Base-by-base conservation (phyloP, 192 early-diverging fungal species). In the Mortierella hygrophila region DNA sequence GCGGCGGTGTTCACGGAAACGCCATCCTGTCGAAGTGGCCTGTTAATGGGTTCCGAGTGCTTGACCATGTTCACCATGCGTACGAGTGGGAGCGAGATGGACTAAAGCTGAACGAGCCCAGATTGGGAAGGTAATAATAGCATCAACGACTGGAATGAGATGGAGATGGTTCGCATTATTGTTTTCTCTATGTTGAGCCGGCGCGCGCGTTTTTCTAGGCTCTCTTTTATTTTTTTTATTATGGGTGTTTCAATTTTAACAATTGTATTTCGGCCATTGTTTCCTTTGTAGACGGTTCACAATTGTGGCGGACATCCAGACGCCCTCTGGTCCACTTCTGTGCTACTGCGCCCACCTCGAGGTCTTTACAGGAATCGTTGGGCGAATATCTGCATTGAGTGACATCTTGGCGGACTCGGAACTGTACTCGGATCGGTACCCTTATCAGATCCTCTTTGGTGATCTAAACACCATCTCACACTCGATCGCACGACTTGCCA, bases 391-490 rank as follows among this genome's bases (percentile, higher is more conserved):
- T n/a, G 92, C 92, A 72, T 89, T 96, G 15, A 93, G 93, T 73
- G 95, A 95, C 47, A 90, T 96, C 69, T 68, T 96, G 81, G 85
- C 86, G 47, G 94, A 95, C 79, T 92, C 94, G 46, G 74, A 81
- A 0, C 38, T 72, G 1, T 78, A 92, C 23, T 77, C 80, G 0
- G 54, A 68, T 0, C 74, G 68, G 71, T 83, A 88, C 37, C 95
- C 95, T 15, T 92, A 95, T 74, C 95, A 96, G 81, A 70, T 94
- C 26, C 85, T 96, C 10, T 93, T 93, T 80, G 95, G 95, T 38
- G 95, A 96, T 76, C 75, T 96, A 38, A 96, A 96, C 79, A 96
- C 95, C 0, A 94, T 95, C 88, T 94, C 92, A 4, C 95, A 95
- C 76, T 95, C 95, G 23, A 90, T 95, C 41, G 95, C 93, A 4